Evolutionary conservation across 2,329 filamentous ascomycete species (phyloP).

Genomic region (Phyllosticta citriasiana): DNA sequence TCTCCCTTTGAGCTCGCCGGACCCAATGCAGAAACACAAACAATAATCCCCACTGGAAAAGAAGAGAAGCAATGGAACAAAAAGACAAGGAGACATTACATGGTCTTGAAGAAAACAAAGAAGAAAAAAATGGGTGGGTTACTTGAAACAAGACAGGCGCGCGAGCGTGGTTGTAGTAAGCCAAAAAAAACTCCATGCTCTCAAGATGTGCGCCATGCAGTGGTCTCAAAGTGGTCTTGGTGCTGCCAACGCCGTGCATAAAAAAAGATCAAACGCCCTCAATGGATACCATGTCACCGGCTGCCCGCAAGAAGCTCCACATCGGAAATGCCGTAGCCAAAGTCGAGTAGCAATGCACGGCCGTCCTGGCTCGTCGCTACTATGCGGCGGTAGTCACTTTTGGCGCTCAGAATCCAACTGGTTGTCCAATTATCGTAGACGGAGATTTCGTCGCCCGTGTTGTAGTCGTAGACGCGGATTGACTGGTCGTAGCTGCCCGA

Average conservation of each 20-base stretch:
- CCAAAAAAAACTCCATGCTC: not conserved
- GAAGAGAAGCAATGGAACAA: not conserved
- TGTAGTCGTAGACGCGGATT: conserved; percentile 88
- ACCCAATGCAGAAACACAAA: not conserved
- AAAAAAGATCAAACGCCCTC: not conserved
- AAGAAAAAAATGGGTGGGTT: not conserved
- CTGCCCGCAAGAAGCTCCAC: conserved; percentile 27
- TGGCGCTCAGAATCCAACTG: conserved; percentile 93
- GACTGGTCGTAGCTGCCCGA: conserved; percentile 92
- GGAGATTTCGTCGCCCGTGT: conserved; percentile 65
- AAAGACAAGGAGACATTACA: not conserved
- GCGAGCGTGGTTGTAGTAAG: not conserved
- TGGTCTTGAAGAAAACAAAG: not conserved
- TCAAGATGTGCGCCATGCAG: not conserved
- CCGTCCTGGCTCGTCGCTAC: conserved; percentile 93
- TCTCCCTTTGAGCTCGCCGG: not conserved
- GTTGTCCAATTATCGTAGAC: conserved; percentile 92
- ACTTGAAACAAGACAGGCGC: not conserved
- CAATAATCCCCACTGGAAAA: not conserved
- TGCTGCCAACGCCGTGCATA: not conserved
- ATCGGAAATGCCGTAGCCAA: conserved; percentile 53
- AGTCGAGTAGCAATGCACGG: conserved; percentile 88
- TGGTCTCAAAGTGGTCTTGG: not conserved
- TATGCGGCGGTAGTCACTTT: conserved; percentile 89
- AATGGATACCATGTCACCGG: not conserved